Evolutionary conservation across 768 basidiomycete genomes (phyloP).

Genomic region (Sistotremastrum suecicum): DNA sequence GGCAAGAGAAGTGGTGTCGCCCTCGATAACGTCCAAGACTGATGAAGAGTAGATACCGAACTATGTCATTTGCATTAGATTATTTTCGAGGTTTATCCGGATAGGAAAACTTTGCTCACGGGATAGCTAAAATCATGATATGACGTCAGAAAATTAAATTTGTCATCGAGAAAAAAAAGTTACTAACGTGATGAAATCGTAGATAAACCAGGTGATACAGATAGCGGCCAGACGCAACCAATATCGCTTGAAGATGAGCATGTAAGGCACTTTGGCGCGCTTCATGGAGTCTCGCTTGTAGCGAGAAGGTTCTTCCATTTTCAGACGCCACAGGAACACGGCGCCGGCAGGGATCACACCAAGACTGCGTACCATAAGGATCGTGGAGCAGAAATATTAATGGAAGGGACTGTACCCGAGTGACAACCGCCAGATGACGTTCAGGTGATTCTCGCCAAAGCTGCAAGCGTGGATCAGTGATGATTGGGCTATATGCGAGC

Average conservation of each 20-base stretch:
- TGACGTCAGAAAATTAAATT: not conserved
- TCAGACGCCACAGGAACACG: conserved; percentile 79
- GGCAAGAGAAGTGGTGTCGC: conserved; percentile 31
- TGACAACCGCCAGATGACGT: conserved; percentile 78
- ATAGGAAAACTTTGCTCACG: conserved; percentile 24
- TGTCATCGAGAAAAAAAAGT: not conserved
- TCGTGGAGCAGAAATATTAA: no score
- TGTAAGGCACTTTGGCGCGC: conserved; percentile 56
- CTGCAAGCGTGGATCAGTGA: conserved; percentile 20
- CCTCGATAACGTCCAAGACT: conserved; percentile 38
- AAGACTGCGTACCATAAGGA: conserved; percentile 17
- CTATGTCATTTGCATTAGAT: conserved; percentile 18
- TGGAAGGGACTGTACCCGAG: conserved; percentile 29
- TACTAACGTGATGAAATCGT: conserved; percentile 67
- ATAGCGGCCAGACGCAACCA: conserved; percentile 63
- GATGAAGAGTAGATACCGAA: conserved; percentile 76
- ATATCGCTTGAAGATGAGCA: conserved; percentile 66
- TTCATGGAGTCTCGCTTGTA: conserved; percentile 76
- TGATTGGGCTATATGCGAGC: not conserved
- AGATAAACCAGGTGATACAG: conserved; percentile 71
- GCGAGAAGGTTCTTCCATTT: conserved; percentile 65
- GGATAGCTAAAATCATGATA: conserved; percentile 33
- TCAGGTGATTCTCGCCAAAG: conserved; percentile 66
- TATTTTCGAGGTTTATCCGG: conserved; percentile 2
- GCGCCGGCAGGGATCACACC: conserved; percentile 68